Percentiles rank a stretch among this genome's conserved stretches.
phyloP scores from a whole-genome alignment of 306 rosid genomes.

The Inga leiocalycina region DNA sequence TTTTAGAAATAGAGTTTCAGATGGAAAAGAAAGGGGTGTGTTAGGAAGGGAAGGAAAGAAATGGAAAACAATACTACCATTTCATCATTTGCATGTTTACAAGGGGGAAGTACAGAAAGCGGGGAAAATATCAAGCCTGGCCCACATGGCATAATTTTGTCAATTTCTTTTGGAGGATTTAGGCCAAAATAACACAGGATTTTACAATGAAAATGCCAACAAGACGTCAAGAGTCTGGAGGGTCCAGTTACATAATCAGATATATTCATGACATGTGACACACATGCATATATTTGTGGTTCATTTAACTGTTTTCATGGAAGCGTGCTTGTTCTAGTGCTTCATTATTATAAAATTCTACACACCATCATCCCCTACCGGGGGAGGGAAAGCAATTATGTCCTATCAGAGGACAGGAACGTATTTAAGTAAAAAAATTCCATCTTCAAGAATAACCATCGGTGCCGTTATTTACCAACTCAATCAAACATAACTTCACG shows the following conservation, averaged over 20 bases:
- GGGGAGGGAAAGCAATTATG: background rate
- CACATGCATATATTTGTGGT: background rate
- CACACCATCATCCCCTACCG: background rate
- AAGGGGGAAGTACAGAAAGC: background rate
- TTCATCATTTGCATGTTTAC: background rate
- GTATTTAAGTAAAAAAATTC: background rate
- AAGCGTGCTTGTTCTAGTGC: background rate
- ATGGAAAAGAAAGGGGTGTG: background rate
- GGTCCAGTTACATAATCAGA: background rate
- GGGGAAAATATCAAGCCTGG: background rate
- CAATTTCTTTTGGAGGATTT: background rate
- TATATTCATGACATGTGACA: background rate
- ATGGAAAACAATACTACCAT: background rate
- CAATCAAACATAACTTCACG: background rate
- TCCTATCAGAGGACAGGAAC: background rate
- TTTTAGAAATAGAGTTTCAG: background rate
- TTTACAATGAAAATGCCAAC: background rate
- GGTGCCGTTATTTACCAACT: background rate
- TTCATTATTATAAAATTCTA: background rate
- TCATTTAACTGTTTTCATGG: background rate
- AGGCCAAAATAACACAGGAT: background rate
- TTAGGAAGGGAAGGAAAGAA: background rate
- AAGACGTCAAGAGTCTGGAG: background rate
- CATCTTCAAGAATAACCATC: conserved; percentile 3
- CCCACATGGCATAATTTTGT: background rate